Conservation (phyloP, 192 early-diverging fungal genomes). For the Phycomyces nitens region DNA sequence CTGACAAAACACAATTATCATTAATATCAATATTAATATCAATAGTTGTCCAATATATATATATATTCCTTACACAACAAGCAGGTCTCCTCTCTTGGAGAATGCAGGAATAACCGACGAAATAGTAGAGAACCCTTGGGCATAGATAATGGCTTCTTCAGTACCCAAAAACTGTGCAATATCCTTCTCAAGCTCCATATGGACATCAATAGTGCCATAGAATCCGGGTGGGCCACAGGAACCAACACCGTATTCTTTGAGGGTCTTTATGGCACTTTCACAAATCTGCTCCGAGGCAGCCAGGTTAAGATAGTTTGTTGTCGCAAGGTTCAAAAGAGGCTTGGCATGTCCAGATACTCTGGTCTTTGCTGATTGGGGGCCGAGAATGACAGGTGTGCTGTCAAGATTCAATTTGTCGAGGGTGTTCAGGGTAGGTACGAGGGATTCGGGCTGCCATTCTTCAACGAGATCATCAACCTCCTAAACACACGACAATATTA, state of each 20-base stretch:
- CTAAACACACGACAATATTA: conserved; percentile 35
- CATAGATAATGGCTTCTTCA: conserved; percentile 87
- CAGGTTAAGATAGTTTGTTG: conserved; percentile 85
- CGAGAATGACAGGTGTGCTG: conserved; percentile 70
- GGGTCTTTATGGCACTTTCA: conserved; percentile 77
- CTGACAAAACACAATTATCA: too few relatives aligned
- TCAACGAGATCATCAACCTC: conserved; percentile 93
- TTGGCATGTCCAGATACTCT: conserved; percentile 59
- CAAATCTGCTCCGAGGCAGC: conserved; percentile 70
- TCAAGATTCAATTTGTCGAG: conserved; percentile 73
- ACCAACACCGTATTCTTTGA: conserved; percentile 93
- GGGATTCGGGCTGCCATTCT: conserved; percentile 94
- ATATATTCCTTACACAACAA: conserved; percentile 69
- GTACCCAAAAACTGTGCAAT: conserved; percentile 83
- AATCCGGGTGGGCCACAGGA: conserved; percentile 95
- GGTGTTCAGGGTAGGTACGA: conserved; percentile 75
- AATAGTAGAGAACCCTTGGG: conserved; percentile 92
- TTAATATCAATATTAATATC: too few relatives aligned
- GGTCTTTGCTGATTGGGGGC: conserved; percentile 60
- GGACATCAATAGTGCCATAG: conserved; percentile 93
- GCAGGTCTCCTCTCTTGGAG: conserved; percentile 91
- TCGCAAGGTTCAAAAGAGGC: conserved; percentile 76
- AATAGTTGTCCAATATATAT: too few relatives aligned
- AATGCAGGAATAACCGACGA: conserved; percentile 93
- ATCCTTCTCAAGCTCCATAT: conserved; percentile 87